Base-by-base conservation (phyloP, 495 filamentous ascomycete genomes). In the Penicillium fimorum region DNA sequence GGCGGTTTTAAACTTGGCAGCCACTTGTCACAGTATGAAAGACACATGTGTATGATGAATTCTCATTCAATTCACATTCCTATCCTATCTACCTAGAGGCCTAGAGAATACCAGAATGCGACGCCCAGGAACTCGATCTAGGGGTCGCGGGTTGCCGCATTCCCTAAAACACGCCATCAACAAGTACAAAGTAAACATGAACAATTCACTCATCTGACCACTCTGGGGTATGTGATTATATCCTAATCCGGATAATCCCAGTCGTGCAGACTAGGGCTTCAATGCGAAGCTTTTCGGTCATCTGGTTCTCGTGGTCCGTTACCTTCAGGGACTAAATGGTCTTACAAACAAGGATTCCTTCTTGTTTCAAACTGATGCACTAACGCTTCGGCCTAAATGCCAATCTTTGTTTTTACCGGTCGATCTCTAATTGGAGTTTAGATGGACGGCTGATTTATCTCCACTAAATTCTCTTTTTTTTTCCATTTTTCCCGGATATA, bases 41-140 rank as follows among this genome's bases (percentile, higher is more conserved):
- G 11, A 37, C 25, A 53, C 29, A 45, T 33, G 17, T 44, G 18
- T 50, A 37, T 29, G 5, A n/a, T 8, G 22, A 25, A 24, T 47
- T 47, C 20, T 30, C 55, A 51, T 51, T 45, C 44, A 13, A 48
- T 13, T 53, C 38, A 43, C 58, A 60, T 60, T 60, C 58, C 41
- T 17, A 22, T 12, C 27, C 7, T 37, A 2, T 25, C 37, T 54
- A 24, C 5, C n/a, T 25, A 5, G 7, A 27, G 18, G 17, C 10
- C 7, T 4, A 20, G 2, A 24, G 29, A 42, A 15, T 46, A 20
- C 12, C 30, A 49, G 58, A 60, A 60, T 60, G 58, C 29, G 43
- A 27, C 41, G 38, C 17, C 20, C 17, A 25, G 42, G 25, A 30
- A 30, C 27, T 27, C 13, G 17, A 38, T 38, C 32, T 38, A 54